Percentiles rank a stretch among this genome's conserved stretches.
Evolutionary conservation across 73 alveolate species (phyloP).

Genomic region (Stentor roeselii): DNA sequence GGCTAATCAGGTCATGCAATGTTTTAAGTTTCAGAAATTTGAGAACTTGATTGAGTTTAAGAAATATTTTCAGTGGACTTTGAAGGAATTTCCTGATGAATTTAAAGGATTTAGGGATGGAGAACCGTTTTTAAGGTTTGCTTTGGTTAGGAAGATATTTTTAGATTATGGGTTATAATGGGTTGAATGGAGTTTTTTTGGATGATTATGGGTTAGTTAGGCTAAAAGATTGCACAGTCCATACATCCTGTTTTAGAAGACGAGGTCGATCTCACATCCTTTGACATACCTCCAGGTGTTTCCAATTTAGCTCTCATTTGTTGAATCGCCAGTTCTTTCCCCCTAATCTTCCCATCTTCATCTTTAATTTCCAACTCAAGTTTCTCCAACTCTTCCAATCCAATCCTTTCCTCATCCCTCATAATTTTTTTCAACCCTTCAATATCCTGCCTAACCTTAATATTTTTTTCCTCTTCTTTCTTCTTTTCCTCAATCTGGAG

Average conservation of each 20-base stretch:
- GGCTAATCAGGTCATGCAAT: neutral
- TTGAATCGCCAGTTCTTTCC: neutral
- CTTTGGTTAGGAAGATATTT: neutral
- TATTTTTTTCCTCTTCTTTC: neutral
- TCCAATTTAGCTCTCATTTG: neutral
- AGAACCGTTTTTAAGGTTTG: neutral
- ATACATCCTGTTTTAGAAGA: neutral
- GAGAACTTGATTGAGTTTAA: neutral
- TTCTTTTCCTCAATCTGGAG: neutral
- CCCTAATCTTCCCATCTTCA: neutral
- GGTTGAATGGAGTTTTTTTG: neutral
- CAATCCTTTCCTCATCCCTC: neutral
- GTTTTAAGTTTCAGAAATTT: neutral
- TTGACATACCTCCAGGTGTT: neutral
- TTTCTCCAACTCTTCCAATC: neutral
- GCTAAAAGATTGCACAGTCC: neutral
- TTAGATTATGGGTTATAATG: slow-evolving; percentile 2
- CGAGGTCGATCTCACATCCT: neutral
- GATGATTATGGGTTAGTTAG: neutral
- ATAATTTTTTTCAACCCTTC: neutral
- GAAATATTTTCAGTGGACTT: slow-evolving; percentile 9
- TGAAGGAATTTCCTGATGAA: neutral
- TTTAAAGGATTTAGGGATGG: slow-evolving; percentile 11
- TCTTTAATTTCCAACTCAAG: neutral
- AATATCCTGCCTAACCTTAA: neutral